phyloP scores from a whole-genome alignment of 495 filamentous ascomycete genomes.

The Penicillium soppii region DNA sequence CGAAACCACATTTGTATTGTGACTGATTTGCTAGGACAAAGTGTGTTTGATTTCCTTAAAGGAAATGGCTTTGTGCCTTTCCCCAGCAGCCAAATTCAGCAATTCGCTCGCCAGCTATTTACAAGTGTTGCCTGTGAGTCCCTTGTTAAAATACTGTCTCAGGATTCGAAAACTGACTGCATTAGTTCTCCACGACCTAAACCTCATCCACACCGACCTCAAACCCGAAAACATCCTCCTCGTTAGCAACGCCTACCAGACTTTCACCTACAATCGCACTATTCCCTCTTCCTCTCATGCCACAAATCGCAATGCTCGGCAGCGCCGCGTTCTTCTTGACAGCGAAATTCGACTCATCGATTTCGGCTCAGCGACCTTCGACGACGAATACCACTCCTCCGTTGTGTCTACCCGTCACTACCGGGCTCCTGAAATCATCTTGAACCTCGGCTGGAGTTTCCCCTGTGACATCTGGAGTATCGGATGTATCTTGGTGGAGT shows the following conservation, averaged over 20 bases:
- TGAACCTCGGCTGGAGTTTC: slow-evolving; percentile 95
- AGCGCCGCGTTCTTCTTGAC: slow-evolving; percentile 84
- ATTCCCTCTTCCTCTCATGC: slow-evolving; percentile 89
- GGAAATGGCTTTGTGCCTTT: slow-evolving; percentile 92
- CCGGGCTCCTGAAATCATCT: slow-evolving; percentile 93
- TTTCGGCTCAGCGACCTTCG: slow-evolving; percentile 96
- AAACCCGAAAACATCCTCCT: slow-evolving; percentile 98
- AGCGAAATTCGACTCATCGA: slow-evolving; percentile 97
- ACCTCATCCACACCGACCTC: slow-evolving; percentile 96
- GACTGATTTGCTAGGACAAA: slow-evolving; percentile 92
- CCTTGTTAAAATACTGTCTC: too few species aligned
- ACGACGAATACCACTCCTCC: slow-evolving; percentile 97
- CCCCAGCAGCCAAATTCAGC: slow-evolving; percentile 98
- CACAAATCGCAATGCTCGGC: slow-evolving; percentile 72
- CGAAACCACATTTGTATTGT: slow-evolving; percentile 98
- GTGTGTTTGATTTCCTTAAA: slow-evolving; percentile 98
- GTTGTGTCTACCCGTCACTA: slow-evolving; percentile 97
- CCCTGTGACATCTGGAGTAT: slow-evolving; percentile 99
- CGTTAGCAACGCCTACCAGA: slow-evolving; percentile 86
- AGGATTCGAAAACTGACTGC: slow-evolving; percentile 15
- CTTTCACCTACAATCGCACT: slow-evolving; percentile 92
- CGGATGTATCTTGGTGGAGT: slow-evolving; percentile 97
- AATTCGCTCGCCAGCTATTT: slow-evolving; percentile 90
- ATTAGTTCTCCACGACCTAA: slow-evolving; percentile 91
- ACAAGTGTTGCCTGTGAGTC: slow-evolving; percentile 97